A percentile compares a stretch with the other conserved stretches of the same genome.
These are phyloP conservation scores for Rubroboletus pulcherrimus DNA, from an alignment of 768 basidiomycete species.

Conservation along the genomic window DNA sequence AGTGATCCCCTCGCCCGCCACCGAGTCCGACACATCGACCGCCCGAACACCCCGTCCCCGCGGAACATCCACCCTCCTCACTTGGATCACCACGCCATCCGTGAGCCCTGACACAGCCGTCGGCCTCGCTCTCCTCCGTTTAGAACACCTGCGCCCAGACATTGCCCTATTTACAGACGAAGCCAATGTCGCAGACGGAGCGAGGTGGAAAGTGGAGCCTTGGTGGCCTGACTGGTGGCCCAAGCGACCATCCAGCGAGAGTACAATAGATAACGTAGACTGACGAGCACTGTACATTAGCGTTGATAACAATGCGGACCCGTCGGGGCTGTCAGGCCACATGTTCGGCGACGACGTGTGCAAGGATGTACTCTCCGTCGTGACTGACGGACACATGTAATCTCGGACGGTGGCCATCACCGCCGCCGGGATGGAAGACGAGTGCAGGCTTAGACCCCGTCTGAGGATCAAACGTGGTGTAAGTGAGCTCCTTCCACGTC, in stretches of 20 bases:
- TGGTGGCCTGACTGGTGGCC: conserved; percentile 74
- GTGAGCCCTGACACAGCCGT: conserved; percentile 35
- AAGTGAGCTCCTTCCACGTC: conserved; percentile 75
- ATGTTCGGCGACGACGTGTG: conserved; percentile 61
- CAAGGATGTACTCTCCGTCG: conserved; percentile 73
- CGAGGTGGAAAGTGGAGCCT: conserved; percentile 45
- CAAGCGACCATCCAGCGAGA: conserved; percentile 19
- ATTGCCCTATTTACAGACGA: conserved; percentile 18
- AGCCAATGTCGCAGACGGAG: conserved; percentile 10
- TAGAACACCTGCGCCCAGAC: conserved; percentile 56
- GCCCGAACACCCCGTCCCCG: conserved; percentile 52
- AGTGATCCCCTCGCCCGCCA: not conserved
- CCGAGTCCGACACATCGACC: conserved; percentile 29
- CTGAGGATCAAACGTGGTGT: conserved; percentile 32
- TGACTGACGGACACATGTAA: conserved; percentile 77
- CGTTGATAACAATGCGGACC: not conserved
- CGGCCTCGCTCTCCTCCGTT: conserved; percentile 75
- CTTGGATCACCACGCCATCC: conserved; percentile 38
- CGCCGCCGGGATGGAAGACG: conserved; percentile 13
- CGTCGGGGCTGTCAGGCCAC: not conserved
- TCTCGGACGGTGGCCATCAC: not conserved
- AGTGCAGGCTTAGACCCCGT: conserved; percentile 43
- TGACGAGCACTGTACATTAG: conserved; percentile 10
- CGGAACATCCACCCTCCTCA: conserved; percentile 73
- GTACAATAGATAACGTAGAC: conserved; percentile 16